phyloP scores from a whole-genome alignment of 1,139 yeast genomes.

The Candida sojae region DNA sequence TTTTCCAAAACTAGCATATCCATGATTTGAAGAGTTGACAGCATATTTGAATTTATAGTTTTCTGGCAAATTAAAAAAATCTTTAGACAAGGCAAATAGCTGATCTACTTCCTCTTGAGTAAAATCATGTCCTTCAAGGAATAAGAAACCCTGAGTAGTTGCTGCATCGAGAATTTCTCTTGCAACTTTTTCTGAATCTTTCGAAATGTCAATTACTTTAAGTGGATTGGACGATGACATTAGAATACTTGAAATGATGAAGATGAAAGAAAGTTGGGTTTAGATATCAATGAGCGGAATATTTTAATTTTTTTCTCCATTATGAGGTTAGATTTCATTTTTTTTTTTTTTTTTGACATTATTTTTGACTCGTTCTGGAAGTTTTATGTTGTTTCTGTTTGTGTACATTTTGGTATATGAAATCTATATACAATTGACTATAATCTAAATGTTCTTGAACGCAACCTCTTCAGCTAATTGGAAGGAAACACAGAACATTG shows the following conservation, averaged over 20 bases:
- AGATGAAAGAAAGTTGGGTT: background rate
- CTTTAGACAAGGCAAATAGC: conserved; percentile 54
- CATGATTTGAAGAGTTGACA: conserved; percentile 57
- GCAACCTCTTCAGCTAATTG: conserved; percentile 79
- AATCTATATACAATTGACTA: background rate
- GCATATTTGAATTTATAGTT: conserved; percentile 49
- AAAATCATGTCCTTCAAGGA: conserved; percentile 73
- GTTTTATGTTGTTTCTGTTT: background rate
- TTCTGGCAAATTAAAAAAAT: conserved; percentile 55
- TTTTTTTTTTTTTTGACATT: too few relatives aligned
- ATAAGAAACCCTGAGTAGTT: conserved; percentile 66
- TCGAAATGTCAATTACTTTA: conserved; percentile 58
- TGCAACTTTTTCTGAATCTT: conserved; percentile 44
- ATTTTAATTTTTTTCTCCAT: too few relatives aligned
- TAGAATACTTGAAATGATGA: conserved; percentile 15
- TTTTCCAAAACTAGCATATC: conserved; percentile 61
- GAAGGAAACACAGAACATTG: conserved; percentile 90
- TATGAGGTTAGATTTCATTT: too few relatives aligned
- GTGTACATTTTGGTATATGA: background rate
- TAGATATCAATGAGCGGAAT: too few relatives aligned
- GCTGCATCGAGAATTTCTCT: conserved; percentile 59
- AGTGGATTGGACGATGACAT: conserved; percentile 38
- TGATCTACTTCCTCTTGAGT: conserved; percentile 56
- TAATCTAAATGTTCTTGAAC: conserved; percentile 28
- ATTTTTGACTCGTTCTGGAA: too few relatives aligned